Base-by-base conservation (phyloP, 257 asterid species). In the Solanum habrochaites region DNA sequence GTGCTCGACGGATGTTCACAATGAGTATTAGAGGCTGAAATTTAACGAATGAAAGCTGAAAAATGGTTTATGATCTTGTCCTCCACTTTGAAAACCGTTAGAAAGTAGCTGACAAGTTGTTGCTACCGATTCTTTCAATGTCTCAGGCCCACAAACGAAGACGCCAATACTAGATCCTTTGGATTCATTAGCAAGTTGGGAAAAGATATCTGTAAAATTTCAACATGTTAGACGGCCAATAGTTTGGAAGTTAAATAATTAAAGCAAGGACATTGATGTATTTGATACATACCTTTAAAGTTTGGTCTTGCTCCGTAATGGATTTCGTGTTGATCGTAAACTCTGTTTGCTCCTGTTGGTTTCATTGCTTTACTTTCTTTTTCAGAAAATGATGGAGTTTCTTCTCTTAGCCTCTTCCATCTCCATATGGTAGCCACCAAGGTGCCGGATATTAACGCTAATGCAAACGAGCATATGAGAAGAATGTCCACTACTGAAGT, bases 301-400 rank as follows among this genome's bases (percentile, higher is more conserved):
- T 94, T 90, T 43, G 99, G 99, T 89, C 98, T 93, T 87, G 89
- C 91, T 88, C 97, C 97, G 52, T 92, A 96, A 88, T 91, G 94
- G 88, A 96, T 90, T 89, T 91, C 91, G 74, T 94, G 96, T 45
- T 90, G 92, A 29, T 89, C 94, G 23, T 89, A 87, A 56, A 88
- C 91, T 85, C 82, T 78, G 47, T 89, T 88, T 35, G 86, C 91
- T 88, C 89, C 96, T 29, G 56, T 8, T n/a, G 72, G 89, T 69
- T 88, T 95, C 86, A 58, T 67, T 77, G 73, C 56, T 70, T 87
- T 75, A 60, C 85, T 85, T 89, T 88, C 89, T 87, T 83, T 70
- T 43, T 87, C 91, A 31, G 96, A 81, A 78, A 87, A 87, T 29
- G 91, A 71, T 39, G 69, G 88, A 77, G 82, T n/a, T 85, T 86